Evolutionary conservation across 2,329 filamentous ascomycete species (phyloP).

Genomic region (Xylariaceae sp.): DNA sequence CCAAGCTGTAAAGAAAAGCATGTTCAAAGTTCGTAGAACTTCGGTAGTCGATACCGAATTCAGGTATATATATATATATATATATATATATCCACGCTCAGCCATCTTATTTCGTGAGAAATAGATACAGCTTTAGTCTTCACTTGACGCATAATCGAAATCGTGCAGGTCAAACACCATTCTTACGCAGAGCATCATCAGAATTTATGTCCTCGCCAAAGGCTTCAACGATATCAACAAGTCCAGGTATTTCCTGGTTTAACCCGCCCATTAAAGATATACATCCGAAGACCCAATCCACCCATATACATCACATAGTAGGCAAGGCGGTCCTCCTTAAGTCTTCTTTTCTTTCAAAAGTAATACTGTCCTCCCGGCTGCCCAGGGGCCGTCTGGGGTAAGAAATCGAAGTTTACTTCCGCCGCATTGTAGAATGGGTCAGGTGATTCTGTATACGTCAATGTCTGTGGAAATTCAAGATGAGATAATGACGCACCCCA

Average conservation of each 20-base stretch:
- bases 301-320: too few species aligned
- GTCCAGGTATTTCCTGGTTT: background rate
- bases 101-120: too few species aligned
- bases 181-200: background rate
- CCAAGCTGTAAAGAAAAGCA: too few species aligned
- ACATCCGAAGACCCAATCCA: background rate
- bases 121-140: too few species aligned
- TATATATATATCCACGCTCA: too few species aligned
- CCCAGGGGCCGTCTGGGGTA: conserved; percentile 53
- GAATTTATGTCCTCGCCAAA: background rate
- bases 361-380: conserved; percentile 53
- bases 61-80: too few species aligned
- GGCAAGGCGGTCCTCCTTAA: too few species aligned
- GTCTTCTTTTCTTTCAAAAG: conserved; percentile 35
- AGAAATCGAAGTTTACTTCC: conserved; percentile 57
- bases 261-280: background rate
- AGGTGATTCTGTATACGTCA: conserved; percentile 44
- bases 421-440: conserved; percentile 53
- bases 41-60: too few species aligned
- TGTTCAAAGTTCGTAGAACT: too few species aligned
- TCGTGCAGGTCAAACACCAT: background rate
- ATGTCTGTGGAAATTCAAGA: conserved; percentile 10
- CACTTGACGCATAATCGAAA: too few species aligned
- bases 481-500: conserved; percentile 48
- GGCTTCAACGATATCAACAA: background rate